These are phyloP conservation scores for Caryopteris hybrid DNA, from an alignment of 305 asterid genomes.

Conservation along the genomic window DNA sequence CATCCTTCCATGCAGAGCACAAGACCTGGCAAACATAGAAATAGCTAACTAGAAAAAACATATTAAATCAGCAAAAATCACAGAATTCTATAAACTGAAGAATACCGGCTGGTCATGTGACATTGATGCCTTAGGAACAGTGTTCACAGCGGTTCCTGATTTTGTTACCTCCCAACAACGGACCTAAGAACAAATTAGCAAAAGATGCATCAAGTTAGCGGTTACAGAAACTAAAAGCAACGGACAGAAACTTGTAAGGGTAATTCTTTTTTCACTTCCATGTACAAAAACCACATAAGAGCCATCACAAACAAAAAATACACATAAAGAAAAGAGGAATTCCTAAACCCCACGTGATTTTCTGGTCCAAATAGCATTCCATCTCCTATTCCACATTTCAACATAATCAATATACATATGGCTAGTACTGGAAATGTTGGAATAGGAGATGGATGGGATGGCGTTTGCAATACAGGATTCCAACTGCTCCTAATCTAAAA, in stretches of 20 bases:
- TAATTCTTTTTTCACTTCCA: constrained; percentile 44
- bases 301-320: not conserved
- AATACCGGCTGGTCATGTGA: constrained; percentile 52
- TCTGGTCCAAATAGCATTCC: not conserved
- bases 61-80: not conserved
- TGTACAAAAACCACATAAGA: not conserved
- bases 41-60: not conserved
- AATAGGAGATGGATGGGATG: not conserved
- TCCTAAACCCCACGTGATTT: not conserved
- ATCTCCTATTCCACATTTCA: not conserved
- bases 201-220: constrained; percentile 4
- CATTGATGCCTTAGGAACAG: constrained; percentile 48
- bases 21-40: constrained; percentile 55
- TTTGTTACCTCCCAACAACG: constrained; percentile 55
- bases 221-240: not conserved
- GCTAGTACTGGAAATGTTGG: not conserved
- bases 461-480: too few species aligned
- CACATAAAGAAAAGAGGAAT: not conserved
- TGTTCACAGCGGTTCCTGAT: constrained; percentile 29
- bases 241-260: not conserved
- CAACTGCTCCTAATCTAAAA: too few species aligned
- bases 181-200: constrained; percentile 24
- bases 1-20: constrained; percentile 95
- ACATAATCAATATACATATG: not conserved
- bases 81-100: not conserved